phyloP scores from a whole-genome alignment of 2,329 filamentous ascomycete species.

The Chaetomium sp. region DNA sequence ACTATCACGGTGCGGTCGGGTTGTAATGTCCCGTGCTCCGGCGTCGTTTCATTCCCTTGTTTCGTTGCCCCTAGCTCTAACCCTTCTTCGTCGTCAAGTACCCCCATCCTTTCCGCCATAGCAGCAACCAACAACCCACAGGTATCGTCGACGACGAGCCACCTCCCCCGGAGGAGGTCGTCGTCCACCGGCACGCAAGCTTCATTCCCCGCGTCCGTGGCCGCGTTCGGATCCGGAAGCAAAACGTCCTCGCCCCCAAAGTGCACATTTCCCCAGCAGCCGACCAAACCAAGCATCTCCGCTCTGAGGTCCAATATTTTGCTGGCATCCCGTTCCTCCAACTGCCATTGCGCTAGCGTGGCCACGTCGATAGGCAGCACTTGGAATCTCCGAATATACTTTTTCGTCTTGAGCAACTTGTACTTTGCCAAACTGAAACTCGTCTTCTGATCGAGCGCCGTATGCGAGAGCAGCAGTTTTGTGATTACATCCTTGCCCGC shows the following conservation, averaged over 20 bases:
- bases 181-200: constrained; percentile 16
- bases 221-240: constrained; percentile 24
- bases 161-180: constrained; percentile 42
- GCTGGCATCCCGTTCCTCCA: constrained; percentile 71
- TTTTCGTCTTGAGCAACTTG: constrained; percentile 86
- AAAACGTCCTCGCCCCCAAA: constrained; percentile 45
- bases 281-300: constrained; percentile 73
- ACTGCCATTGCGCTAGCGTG: constrained; percentile 66
- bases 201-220: constrained; percentile 22
- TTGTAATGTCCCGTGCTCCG: not conserved
- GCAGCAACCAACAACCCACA: constrained; percentile 75
- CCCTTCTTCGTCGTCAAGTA: constrained; percentile 51
- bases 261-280: constrained; percentile 87
- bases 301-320: constrained; percentile 83
- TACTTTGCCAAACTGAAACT: constrained; percentile 92
- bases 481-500: constrained; percentile 85
- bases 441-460: constrained; percentile 88
- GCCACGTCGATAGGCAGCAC: constrained; percentile 77
- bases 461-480: constrained; percentile 86
- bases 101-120: constrained; percentile 82
- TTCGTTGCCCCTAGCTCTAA: constrained; percentile 14
- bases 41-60: not conserved
- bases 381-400: constrained; percentile 85
- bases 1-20: not conserved
- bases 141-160: constrained; percentile 81